phyloP scores from a whole-genome alignment of 208 protist genomes.

The Crithidia acanthocephali region DNA sequence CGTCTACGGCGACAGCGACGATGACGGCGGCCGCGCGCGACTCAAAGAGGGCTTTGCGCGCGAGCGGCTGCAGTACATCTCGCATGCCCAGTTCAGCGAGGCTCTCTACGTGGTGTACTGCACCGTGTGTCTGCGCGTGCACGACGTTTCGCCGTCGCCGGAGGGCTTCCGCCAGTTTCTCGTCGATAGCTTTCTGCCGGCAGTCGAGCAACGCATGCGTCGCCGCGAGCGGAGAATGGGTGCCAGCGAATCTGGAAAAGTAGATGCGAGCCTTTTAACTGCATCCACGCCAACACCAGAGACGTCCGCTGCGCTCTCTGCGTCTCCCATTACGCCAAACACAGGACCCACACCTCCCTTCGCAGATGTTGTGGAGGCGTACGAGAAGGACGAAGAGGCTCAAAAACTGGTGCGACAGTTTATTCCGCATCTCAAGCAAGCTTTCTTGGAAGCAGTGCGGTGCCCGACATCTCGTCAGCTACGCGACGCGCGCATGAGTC shows the following conservation, averaged over 20 bases:
- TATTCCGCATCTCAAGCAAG: conserved; percentile 40
- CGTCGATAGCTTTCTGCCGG: conserved; percentile 32
- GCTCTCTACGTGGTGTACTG: conserved; percentile 20
- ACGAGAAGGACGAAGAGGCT: conserved; percentile 29
- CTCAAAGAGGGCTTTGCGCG: conserved; percentile 38
- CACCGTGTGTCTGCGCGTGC: background rate
- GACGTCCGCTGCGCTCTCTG: background rate
- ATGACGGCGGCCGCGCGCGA: background rate
- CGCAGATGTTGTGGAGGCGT: background rate
- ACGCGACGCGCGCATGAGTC: conserved; percentile 40
- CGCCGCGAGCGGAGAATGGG: background rate
- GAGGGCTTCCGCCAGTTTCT: conserved; percentile 12
- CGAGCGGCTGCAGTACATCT: conserved; percentile 27
- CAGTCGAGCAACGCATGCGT: conserved; percentile 21
- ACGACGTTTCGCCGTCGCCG: background rate
- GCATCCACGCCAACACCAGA: background rate
- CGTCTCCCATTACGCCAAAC: background rate
- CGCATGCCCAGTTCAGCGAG: conserved; percentile 16
- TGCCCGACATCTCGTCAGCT: background rate
- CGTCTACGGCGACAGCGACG: conserved; percentile 8
- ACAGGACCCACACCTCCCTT: background rate
- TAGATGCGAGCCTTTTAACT: background rate
- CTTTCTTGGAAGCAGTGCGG: conserved; percentile 38
- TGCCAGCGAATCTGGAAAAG: background rate
- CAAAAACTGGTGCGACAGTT: conserved; percentile 42